Conservation (phyloP, 2,329 filamentous ascomycete genomes). For the Colletotrichum eleusines region DNA sequence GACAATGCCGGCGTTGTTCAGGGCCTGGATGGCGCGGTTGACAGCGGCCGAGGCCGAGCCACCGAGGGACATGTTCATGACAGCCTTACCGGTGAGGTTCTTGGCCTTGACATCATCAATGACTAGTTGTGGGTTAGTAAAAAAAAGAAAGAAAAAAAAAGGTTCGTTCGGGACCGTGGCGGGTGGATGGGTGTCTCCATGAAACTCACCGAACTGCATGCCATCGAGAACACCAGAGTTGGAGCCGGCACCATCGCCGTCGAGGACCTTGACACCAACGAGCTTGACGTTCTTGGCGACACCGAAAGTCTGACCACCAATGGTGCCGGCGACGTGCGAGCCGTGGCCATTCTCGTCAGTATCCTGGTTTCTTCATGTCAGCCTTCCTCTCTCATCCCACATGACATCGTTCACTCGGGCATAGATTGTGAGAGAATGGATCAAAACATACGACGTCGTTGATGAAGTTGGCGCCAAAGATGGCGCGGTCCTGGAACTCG, state of each 20-base stretch:
- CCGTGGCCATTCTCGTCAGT: constrained; percentile 73
- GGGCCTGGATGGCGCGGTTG: constrained; percentile 66
- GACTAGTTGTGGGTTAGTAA: constrained; percentile 47
- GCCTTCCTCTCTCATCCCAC: not conserved
- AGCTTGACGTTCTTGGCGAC: constrained; percentile 70
- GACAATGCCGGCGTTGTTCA: constrained; percentile 64
- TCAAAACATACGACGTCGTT: constrained; percentile 56
- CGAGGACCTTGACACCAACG: constrained; percentile 73
- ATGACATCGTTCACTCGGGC: constrained; percentile 20
- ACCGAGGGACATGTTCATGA: constrained; percentile 75
- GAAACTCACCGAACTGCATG: constrained; percentile 62
- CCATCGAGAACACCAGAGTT: constrained; percentile 69
- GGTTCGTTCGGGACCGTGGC: not conserved
- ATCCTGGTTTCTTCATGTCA: constrained; percentile 49
- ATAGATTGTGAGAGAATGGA: not conserved
- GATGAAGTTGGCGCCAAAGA: constrained; percentile 65
- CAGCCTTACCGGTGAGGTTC: constrained; percentile 62
- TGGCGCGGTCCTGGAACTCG: constrained; percentile 68
- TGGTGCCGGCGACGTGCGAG: constrained; percentile 73
- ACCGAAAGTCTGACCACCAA: constrained; percentile 70
- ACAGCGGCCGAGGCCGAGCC: constrained; percentile 61
- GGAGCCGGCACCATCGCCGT: constrained; percentile 59
- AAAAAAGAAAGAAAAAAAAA: no score
- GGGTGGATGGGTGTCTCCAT: not conserved
- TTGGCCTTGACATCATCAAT: constrained; percentile 58